These are phyloP conservation scores for Spinellus fusiger DNA, from an alignment of 192 early-diverging fungal genomes.

Conservation along the genomic window DNA sequence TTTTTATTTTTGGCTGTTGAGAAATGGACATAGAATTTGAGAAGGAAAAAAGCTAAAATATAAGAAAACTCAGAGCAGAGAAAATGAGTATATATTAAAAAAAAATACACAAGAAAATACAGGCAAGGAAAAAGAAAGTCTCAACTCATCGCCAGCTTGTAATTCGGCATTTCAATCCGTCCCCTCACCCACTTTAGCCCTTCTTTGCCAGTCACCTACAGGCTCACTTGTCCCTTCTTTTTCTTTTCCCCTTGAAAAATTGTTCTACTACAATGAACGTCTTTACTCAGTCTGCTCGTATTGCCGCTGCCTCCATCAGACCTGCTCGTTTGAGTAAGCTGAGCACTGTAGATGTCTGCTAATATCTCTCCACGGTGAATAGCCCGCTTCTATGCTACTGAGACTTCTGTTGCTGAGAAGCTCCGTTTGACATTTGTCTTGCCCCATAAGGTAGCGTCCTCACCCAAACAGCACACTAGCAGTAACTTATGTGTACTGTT, in stretches of 20 bases:
- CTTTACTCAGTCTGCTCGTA: slow-evolving; percentile 46
- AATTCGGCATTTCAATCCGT: no score
- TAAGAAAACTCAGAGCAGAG: neutral
- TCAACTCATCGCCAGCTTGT: no score
- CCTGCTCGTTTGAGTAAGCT: slow-evolving; percentile 43
- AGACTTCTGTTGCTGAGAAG: slow-evolving; percentile 67
- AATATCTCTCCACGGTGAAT: slow-evolving; percentile 5
- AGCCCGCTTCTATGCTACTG: slow-evolving; percentile 80
- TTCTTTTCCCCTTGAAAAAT: neutral
- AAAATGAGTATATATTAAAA: no score
- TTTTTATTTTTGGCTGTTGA: neutral
- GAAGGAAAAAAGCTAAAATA: no score
- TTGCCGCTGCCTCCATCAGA: slow-evolving; percentile 31
- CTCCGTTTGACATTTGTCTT: slow-evolving; percentile 84
- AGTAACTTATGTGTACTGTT: neutral
- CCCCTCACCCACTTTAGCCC: neutral
- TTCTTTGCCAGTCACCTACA: slow-evolving; percentile 3
- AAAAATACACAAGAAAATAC: no score
- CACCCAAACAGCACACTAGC: no score
- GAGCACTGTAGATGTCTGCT: neutral
- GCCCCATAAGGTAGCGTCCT: slow-evolving; percentile 74
- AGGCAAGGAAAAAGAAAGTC: no score
- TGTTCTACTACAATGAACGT: slow-evolving; percentile 39
- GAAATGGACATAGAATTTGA: no score
- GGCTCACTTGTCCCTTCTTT: neutral